These are phyloP conservation scores for Tanacetum coccineum DNA, from an alignment of 129 eudicot genomes.

Conservation along the genomic window DNA sequence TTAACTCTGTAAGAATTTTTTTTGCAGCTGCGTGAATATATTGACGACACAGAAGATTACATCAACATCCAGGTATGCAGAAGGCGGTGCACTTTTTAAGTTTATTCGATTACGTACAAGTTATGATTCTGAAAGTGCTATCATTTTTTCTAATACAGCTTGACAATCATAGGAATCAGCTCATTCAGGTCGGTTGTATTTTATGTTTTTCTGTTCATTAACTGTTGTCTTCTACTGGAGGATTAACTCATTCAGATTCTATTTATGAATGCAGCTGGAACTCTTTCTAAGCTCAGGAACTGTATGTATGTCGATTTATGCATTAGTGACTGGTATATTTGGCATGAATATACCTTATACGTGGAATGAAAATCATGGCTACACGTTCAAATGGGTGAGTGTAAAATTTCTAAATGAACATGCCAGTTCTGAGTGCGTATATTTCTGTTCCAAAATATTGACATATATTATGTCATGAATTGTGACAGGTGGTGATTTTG, in stretches of 20 bases:
- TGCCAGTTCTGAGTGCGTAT: neutral
- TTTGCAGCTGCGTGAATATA: conserved; percentile 79
- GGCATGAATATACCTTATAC: conserved; percentile 92
- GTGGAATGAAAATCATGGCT: conserved; percentile 64
- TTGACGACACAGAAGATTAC: conserved; percentile 86
- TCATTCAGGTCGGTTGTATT: conserved; percentile 60
- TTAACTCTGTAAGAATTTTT: neutral
- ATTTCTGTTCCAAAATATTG: neutral
- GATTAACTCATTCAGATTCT: neutral
- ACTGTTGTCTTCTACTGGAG: neutral
- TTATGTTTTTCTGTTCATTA: neutral
- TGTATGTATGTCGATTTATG: conserved; percentile 55
- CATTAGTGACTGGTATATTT: conserved; percentile 64
- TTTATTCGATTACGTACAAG: neutral
- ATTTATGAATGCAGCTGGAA: conserved; percentile 58
- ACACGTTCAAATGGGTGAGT: conserved; percentile 87
- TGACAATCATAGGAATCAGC: conserved; percentile 93
- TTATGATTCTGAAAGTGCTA: conserved; percentile 10
- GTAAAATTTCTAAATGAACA: neutral
- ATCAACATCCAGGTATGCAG: conserved; percentile 75
- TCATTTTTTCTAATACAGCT: conserved; percentile 47
- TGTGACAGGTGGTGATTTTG: conserved; percentile 55
- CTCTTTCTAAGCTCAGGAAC: conserved; percentile 77
- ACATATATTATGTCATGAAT: neutral
- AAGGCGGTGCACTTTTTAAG: no score